Evolutionary conservation across 139 green algal genomes (phyloP).

Genomic region (Chlorella sp.): DNA sequence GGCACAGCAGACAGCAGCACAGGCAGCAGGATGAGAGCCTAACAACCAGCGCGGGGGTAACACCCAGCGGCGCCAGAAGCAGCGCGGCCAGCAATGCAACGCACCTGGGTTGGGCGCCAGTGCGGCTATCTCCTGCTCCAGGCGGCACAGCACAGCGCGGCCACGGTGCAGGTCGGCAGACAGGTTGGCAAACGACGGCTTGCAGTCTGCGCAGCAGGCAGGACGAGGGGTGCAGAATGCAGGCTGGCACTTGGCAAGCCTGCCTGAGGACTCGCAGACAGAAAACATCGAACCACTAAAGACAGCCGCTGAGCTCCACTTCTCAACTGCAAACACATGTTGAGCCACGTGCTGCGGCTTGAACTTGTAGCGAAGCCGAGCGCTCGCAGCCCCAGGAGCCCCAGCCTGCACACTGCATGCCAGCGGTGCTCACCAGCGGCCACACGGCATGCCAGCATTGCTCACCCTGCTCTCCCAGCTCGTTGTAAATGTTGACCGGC

Average conservation of each 20-base stretch:
- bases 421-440: too few species aligned
- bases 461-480: conserved; percentile 27
- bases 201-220: neutral
- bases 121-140: conserved; percentile 51
- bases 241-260: too few species aligned
- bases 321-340: too few species aligned
- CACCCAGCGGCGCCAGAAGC: too few species aligned
- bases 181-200: neutral
- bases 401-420: too few species aligned
- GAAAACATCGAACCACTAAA: too few species aligned
- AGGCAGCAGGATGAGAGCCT: neutral
- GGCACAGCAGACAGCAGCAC: neutral
- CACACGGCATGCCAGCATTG: neutral
- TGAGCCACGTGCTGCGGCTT: too few species aligned
- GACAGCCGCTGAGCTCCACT: too few species aligned
- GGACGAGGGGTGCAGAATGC: too few species aligned
- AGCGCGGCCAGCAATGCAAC: neutral
- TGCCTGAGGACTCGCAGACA: neutral
- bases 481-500: conserved; percentile 24
- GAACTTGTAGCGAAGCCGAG: too few species aligned
- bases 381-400: too few species aligned
- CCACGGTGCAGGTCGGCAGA: conserved; percentile 13
- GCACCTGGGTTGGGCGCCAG: conserved; percentile 7
- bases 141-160: conserved; percentile 28
- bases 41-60: too few species aligned